These are phyloP conservation scores for Penicillium arizonense DNA, from an alignment of 495 filamentous ascomycete genomes.

Conservation along the genomic window DNA sequence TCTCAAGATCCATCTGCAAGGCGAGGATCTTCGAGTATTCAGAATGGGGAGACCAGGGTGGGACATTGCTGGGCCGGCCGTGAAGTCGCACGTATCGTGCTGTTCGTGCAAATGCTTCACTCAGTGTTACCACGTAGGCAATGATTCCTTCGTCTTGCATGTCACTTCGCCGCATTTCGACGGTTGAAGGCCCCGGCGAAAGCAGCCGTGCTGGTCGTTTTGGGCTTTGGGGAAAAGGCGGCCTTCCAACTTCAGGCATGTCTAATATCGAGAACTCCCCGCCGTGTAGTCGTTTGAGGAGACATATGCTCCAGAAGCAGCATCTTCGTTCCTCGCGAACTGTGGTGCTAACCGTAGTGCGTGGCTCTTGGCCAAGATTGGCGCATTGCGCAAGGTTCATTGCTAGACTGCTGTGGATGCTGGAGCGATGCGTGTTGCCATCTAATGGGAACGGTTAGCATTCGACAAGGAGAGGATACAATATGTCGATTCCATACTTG, in stretches of 20 bases:
- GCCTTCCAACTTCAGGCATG: constrained; percentile 32
- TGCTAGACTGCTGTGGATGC: constrained; percentile 46
- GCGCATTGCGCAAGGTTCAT: constrained; percentile 47
- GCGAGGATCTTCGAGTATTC: constrained; percentile 49
- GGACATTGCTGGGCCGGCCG: constrained; percentile 42
- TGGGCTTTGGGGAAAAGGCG: constrained; percentile 34
- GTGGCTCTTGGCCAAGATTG: constrained; percentile 36
- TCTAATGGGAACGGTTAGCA: constrained; percentile 21
- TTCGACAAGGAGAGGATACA: neutral
- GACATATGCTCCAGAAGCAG: constrained; percentile 50
- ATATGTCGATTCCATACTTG: constrained; percentile 27
- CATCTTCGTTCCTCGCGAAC: constrained; percentile 42
- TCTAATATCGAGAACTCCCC: constrained; percentile 42
- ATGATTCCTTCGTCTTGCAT: constrained; percentile 45
- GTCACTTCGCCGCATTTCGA: constrained; percentile 22
- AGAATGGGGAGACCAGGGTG: constrained; percentile 50
- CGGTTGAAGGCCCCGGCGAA: constrained; percentile 17
- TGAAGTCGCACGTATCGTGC: constrained; percentile 44
- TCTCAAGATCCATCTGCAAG: constrained; percentile 49
- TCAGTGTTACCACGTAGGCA: constrained; percentile 47
- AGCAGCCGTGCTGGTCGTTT: constrained; percentile 20
- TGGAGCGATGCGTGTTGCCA: constrained; percentile 48
- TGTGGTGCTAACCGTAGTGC: constrained; percentile 11
- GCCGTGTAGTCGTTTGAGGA: constrained; percentile 46
- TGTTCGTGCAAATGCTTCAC: constrained; percentile 43